A percentile compares a stretch with the other conserved stretches of the same genome.
Conservation (phyloP, 768 basidiomycete genomes). For the Atractiella rhizophila region DNA sequence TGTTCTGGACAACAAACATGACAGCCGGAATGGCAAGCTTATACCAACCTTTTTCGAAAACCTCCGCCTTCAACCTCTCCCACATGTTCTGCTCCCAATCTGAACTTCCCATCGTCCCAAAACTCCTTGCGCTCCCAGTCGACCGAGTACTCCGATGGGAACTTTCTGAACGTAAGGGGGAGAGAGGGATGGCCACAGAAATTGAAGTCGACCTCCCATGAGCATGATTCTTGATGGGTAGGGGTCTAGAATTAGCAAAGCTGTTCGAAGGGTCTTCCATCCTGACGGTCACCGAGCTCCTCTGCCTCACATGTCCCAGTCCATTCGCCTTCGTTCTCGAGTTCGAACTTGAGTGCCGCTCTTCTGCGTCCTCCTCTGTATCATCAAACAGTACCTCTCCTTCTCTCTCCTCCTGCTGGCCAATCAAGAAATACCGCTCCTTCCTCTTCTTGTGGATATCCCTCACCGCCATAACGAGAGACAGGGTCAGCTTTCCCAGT, state of each 20-base stretch:
- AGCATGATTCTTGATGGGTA: no score
- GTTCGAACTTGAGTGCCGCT: conserved; percentile 5
- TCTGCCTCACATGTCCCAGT: no score
- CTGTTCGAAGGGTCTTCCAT: no score
- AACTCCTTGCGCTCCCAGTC: neutral
- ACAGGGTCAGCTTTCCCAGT: conserved; percentile 66
- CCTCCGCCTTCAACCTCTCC: conserved; percentile 22
- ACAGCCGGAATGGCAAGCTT: conserved; percentile 84
- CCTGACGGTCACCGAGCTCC: no score
- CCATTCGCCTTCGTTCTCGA: no score
- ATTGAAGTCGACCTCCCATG: neutral
- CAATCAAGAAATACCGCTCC: neutral
- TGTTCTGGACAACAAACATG: conserved; percentile 34
- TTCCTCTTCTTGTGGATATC: neutral
- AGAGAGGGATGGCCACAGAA: neutral
- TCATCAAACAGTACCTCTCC: neutral
- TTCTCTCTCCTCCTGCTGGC: conserved; percentile 1
- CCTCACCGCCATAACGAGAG: conserved; percentile 39
- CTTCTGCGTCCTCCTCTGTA: neutral
- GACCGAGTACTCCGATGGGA: neutral
- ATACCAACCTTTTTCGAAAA: conserved; percentile 75
- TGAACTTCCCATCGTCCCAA: neutral
- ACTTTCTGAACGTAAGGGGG: neutral
- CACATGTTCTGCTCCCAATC: conserved; percentile 4
- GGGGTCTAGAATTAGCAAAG: no score